phyloP scores from a whole-genome alignment of 2,329 filamentous ascomycete species.

The Ophiostoma quercus region DNA sequence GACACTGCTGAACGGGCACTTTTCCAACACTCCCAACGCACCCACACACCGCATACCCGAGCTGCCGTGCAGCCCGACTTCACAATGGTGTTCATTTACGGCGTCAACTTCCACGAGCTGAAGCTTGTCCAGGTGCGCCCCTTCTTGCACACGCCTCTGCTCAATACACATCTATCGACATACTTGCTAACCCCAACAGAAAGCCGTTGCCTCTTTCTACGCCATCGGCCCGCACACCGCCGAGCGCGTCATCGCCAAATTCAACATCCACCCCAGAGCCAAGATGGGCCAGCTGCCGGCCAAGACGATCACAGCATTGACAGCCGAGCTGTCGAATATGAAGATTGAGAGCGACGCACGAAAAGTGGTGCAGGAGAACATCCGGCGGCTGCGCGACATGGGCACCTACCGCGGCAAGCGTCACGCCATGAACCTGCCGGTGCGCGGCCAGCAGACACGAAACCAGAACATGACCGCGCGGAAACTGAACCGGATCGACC shows the following conservation, averaged over 20 bases:
- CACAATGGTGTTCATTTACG: slow-evolving; percentile 69
- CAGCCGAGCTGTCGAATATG: slow-evolving; percentile 81
- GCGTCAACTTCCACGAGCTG: slow-evolving; percentile 77
- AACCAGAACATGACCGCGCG: slow-evolving; percentile 60
- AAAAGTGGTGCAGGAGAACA: slow-evolving; percentile 75
- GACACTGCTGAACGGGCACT: not conserved
- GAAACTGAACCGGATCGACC: slow-evolving; percentile 57
- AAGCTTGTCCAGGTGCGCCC: slow-evolving; percentile 71
- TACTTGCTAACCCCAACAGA: slow-evolving; percentile 39
- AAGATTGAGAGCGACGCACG: slow-evolving; percentile 87
- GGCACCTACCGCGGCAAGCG: slow-evolving; percentile 81
- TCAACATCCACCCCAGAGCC: slow-evolving; percentile 78
- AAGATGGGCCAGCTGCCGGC: slow-evolving; percentile 69
- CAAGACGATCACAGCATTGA: slow-evolving; percentile 74
- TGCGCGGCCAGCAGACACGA: slow-evolving; percentile 82
- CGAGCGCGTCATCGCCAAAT: slow-evolving; percentile 74
- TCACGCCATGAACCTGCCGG: slow-evolving; percentile 89
- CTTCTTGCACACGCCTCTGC: slow-evolving; percentile 9
- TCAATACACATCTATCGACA: not conserved
- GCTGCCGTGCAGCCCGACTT: slow-evolving; percentile 33
- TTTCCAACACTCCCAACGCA: not conserved
- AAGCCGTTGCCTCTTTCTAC: slow-evolving; percentile 79
- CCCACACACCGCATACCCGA: not conserved
- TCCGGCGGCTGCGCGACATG: slow-evolving; percentile 80
- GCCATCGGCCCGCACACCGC: slow-evolving; percentile 69